These are phyloP conservation scores for Schizochytrium sp. DNA, from an alignment of 108 stramenopile species.

Conservation along the genomic window DNA sequence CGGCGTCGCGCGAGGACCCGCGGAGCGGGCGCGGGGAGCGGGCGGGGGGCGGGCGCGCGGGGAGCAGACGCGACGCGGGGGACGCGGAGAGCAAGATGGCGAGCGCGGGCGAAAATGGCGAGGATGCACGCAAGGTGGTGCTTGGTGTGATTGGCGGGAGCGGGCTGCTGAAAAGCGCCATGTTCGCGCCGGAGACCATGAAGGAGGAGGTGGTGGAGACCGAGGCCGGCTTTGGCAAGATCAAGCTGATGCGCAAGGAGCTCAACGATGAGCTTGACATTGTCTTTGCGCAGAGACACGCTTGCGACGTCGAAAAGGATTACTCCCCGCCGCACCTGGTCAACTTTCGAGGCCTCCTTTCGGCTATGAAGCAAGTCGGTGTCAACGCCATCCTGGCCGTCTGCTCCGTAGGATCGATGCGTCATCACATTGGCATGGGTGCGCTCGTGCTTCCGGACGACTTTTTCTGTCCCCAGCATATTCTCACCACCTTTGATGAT, in stretches of 20 bases:
- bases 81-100: too few relatives aligned
- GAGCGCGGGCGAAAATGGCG: background rate
- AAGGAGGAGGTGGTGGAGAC: background rate
- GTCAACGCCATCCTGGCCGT: background rate
- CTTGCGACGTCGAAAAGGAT: background rate
- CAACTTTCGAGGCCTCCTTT: constrained; percentile 13
- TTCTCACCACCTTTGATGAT: background rate
- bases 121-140: background rate
- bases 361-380: background rate
- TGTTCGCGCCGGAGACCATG: background rate
- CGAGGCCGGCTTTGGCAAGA: background rate
- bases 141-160: background rate
- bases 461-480: constrained; percentile 19
- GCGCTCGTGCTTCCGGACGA: constrained; percentile 20
- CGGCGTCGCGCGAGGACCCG: too few relatives aligned
- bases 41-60: too few relatives aligned
- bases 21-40: too few relatives aligned
- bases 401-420: constrained; percentile 21
- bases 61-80: too few relatives aligned
- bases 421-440: background rate
- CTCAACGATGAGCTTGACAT: background rate
- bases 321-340: constrained; percentile 21
- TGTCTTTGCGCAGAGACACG: constrained; percentile 24
- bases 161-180: constrained; percentile 12
- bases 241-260: background rate